A percentile compares a stretch with the other conserved stretches of the same genome.
phyloP scores from a whole-genome alignment of 2,329 filamentous ascomycete species.

The Xylaria sp. region DNA sequence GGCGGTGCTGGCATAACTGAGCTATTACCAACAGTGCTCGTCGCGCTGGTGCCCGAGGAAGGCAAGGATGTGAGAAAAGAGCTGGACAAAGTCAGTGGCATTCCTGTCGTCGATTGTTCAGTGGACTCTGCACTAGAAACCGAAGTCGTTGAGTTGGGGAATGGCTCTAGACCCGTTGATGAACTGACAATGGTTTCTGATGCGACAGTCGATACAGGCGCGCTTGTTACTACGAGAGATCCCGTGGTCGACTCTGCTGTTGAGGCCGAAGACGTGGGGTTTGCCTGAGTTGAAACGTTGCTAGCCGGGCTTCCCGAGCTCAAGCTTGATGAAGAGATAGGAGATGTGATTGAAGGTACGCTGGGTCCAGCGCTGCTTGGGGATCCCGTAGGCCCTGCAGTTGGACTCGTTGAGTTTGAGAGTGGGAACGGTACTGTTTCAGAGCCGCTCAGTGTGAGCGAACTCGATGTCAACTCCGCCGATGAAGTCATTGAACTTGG shows the following conservation, averaged over 20 bases:
- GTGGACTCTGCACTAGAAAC: neutral
- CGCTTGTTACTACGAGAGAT: neutral
- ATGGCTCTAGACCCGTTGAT: conserved; percentile 14
- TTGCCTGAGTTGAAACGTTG: conserved; percentile 6
- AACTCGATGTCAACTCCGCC: neutral
- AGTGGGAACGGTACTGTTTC: conserved; percentile 18
- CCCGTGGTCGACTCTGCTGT: neutral
- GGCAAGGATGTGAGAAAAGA: conserved; percentile 3
- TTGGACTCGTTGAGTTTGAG: conserved; percentile 17
- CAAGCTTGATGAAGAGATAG: neutral
- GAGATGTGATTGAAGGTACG: neutral
- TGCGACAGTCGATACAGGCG: neutral
- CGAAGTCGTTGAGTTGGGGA: conserved; percentile 22
- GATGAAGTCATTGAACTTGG: conserved; percentile 1
- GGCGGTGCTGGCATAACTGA: conserved; percentile 7
- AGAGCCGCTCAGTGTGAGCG: conserved; percentile 7
- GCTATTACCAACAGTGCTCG: conserved; percentile 11
- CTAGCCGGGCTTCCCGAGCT: conserved; percentile 6
- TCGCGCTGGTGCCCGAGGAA: conserved; percentile 10
- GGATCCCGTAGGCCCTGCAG: conserved; percentile 11
- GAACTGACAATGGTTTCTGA: conserved; percentile 8
- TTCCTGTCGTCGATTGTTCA: neutral
- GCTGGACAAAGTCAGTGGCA: conserved; percentile 6
- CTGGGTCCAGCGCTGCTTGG: conserved; percentile 4
- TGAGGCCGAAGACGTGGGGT: conserved; percentile 4